Conservation (phyloP, 345 rosid genomes). For the Populus tremula region DNA sequence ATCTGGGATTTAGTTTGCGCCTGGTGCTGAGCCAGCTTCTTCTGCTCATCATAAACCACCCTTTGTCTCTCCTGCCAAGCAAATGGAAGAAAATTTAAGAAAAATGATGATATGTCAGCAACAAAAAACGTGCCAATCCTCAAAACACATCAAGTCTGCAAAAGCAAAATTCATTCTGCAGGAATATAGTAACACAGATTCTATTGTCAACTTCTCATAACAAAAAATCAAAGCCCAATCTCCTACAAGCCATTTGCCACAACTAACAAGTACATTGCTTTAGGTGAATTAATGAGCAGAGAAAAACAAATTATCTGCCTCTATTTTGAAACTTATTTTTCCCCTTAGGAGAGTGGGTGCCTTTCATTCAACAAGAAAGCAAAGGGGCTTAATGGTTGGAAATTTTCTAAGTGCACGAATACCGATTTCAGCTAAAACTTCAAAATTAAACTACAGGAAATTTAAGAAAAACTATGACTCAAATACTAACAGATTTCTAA, state of each 20-base stretch:
- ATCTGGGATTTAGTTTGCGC: conserved; percentile 92
- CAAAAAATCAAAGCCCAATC: neutral
- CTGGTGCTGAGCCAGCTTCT: conserved; percentile 79
- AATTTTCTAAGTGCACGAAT: neutral
- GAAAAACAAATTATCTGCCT: neutral
- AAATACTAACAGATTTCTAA: neutral
- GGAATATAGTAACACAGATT: neutral
- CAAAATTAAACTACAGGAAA: neutral
- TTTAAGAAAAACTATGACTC: neutral
- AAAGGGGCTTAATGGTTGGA: neutral
- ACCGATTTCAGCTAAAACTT: neutral
- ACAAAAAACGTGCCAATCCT: neutral
- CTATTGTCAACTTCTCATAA: neutral
- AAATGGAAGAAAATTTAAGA: neutral
- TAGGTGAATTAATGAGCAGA: neutral
- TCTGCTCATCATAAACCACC: conserved; percentile 87
- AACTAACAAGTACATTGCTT: neutral
- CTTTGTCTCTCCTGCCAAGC: conserved; percentile 76
- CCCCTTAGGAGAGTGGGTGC: neutral
- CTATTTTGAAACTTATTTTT: neutral
- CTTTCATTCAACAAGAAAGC: neutral
- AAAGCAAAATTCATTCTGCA: neutral
- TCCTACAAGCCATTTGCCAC: neutral
- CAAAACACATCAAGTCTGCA: neutral
- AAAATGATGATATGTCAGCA: neutral